phyloP scores from a whole-genome alignment of 768 basidiomycete genomes.

The Kwoniella mangroviensis region DNA sequence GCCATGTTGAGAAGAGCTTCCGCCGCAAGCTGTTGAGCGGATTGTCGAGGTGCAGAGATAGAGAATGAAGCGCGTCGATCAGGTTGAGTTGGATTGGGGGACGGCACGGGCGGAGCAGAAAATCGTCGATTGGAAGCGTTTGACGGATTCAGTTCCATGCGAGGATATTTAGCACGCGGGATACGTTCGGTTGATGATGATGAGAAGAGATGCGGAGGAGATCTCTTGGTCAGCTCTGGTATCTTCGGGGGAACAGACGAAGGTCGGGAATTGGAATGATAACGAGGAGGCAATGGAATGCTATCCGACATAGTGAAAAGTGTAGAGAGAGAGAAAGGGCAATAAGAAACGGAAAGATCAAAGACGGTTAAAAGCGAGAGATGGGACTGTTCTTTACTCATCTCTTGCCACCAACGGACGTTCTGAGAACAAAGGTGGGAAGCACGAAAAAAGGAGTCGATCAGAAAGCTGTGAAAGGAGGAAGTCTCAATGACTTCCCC shows the following conservation, averaged over 20 bases:
- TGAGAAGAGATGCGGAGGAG: not conserved
- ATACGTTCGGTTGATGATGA: not conserved
- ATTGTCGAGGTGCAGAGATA: constrained; percentile 20
- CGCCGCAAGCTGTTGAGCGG: constrained; percentile 56
- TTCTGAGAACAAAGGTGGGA: constrained; percentile 18
- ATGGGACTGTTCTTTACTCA: not conserved
- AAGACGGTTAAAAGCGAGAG: not conserved
- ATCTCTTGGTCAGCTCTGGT: constrained; percentile 14
- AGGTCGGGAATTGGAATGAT: constrained; percentile 7
- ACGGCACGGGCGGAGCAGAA: constrained; percentile 22
- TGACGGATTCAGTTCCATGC: not conserved
- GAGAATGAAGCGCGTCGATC: not conserved
- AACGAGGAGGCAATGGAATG: constrained; percentile 16
- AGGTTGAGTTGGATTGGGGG: not conserved
- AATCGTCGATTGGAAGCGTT: constrained; percentile 17
- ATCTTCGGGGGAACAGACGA: constrained; percentile 12
- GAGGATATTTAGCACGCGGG: constrained; percentile 5
- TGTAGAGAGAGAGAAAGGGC: not conserved
- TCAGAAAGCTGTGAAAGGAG: constrained; percentile 13
- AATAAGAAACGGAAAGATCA: not conserved
- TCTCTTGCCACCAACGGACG: not conserved
- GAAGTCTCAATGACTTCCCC: constrained; percentile 1
- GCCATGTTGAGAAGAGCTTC: constrained; percentile 56
- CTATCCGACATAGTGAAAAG: constrained; percentile 19
- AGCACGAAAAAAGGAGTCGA: constrained; percentile 13